Percentiles rank a stretch among this genome's conserved stretches.
phyloP scores from a whole-genome alignment of 2,329 filamentous ascomycete genomes.

The Fonsecaea pugnacius region DNA sequence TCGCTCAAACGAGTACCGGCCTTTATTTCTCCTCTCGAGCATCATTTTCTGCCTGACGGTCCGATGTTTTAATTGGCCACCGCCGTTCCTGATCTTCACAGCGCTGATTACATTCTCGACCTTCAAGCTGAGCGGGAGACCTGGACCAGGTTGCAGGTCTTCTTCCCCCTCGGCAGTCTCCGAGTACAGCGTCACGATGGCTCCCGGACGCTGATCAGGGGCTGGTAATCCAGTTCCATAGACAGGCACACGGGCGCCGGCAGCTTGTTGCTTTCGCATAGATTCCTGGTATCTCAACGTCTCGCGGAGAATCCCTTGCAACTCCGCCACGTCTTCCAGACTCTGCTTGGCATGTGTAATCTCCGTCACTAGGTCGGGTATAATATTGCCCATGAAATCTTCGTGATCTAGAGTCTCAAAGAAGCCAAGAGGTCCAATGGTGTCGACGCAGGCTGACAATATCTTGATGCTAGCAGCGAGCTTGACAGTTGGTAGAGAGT shows the following conservation, averaged over 20 bases:
- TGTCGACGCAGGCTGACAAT: constrained; percentile 52
- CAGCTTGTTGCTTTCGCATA: constrained; percentile 30
- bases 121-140: constrained; percentile 66
- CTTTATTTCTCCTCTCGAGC: constrained; percentile 77
- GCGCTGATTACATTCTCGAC: constrained; percentile 52
- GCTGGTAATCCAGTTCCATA: constrained; percentile 3
- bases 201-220: constrained; percentile 24
- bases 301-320: constrained; percentile 53
- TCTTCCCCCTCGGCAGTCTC: constrained; percentile 30
- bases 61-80: constrained; percentile 71
- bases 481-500: constrained; percentile 25
- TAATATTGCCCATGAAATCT: constrained; percentile 44
- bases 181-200: constrained; percentile 36
- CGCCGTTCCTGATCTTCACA: constrained; percentile 62
- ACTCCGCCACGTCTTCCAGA: constrained; percentile 53
- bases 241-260: constrained; percentile 1
- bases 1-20: constrained; percentile 80
- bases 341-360: constrained; percentile 53
- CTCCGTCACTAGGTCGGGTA: constrained; percentile 55
- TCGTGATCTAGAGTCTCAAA: constrained; percentile 45
- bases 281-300: constrained; percentile 49
- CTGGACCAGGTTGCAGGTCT: constrained; percentile 14
- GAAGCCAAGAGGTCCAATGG: constrained; percentile 52
- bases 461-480: constrained; percentile 48
- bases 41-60: constrained; percentile 75